Conservation (phyloP, 2,329 filamentous ascomycete genomes). For the Fusarium avenaceum region DNA sequence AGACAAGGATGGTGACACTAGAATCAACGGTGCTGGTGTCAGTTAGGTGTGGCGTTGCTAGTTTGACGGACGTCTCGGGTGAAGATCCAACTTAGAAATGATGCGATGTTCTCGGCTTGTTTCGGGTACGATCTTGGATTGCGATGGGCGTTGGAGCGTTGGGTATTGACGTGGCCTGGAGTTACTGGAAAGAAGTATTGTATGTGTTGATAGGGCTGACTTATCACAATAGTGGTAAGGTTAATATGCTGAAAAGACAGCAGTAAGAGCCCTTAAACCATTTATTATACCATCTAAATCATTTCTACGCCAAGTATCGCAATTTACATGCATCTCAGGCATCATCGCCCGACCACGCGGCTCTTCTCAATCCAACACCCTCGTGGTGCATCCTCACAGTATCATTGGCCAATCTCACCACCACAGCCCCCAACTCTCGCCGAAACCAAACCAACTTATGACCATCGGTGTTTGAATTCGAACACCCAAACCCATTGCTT, state of each 20-base stretch:
- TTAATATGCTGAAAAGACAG: no score
- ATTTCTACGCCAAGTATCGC: no score
- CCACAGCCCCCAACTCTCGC: conserved; percentile 15
- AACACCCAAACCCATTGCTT: conserved; percentile 1
- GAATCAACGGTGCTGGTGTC: neutral
- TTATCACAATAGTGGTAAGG: no score
- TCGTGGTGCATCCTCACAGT: conserved; percentile 38
- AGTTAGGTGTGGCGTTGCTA: conserved; percentile 17
- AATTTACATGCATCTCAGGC: neutral
- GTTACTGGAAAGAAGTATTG: no score
- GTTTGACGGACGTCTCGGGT: conserved; percentile 19
- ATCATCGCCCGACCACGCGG: conserved; percentile 16
- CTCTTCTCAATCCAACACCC: conserved; percentile 21
- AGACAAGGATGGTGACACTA: neutral
- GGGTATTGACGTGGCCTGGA: no score
- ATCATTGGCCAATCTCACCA: conserved; percentile 37
- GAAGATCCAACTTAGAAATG: neutral
- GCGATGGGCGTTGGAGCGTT: neutral
- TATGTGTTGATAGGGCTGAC: no score
- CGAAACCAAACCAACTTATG: neutral
- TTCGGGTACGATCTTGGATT: neutral
- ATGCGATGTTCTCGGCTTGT: conserved; percentile 3
- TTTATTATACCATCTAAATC: no score
- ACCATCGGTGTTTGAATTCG: conserved; percentile 11
- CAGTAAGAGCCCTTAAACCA: neutral